Evolutionary conservation across 768 basidiomycete genomes (phyloP), one percentile per base, ranked within the genome.

Genomic region (Lentinus tigrinus): DNA sequence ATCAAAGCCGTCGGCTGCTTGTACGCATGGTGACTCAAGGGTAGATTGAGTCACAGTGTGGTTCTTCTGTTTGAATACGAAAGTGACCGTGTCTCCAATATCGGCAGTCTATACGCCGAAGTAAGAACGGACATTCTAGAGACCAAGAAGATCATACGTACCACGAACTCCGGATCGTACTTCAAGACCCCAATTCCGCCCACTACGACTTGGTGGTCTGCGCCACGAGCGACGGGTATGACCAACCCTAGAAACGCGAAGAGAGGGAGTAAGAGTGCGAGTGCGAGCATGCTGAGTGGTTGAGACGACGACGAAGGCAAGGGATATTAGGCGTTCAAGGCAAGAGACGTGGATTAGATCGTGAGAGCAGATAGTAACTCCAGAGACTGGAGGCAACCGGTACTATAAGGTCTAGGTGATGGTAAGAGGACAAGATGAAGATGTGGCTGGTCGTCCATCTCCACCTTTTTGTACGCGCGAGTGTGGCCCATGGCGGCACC

Each of bases 31-130:
- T 11, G 63, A 69, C 0, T 66, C 71, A n/a, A 86, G 74, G 1
- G 80, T 71, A 5, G 82, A 84, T 59, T 85, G 84, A 1, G 83
- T 84, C 19, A 75, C 81, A 6, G 83, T 85, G 70, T 62, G 84
- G 66, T 85, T 86, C 64, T 82, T 79, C 69, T 81, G 79, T 62
- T 74, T 62, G 74, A 86, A 85, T 24, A 64, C 73, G 65, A 86
- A 86, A 39, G 67, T 49, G 27, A 85, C 72, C 5, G 66, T 65
- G 60, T 86, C 84, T 26, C 82, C 82, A 10, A 69, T 51, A 27
- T 65, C 69, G 11, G 78, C 84, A 57, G 65, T 78, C 83, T 84
- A n/a, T n/a, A 38, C 5, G 2, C 14, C 9, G 17, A 2, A 9
- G n/a, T 26, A 2, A 10, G 43, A 28, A 16, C 5, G 52, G 21